phyloP scores from a whole-genome alignment of 202 grass and related monocot species.

The Musa balbisiana region DNA sequence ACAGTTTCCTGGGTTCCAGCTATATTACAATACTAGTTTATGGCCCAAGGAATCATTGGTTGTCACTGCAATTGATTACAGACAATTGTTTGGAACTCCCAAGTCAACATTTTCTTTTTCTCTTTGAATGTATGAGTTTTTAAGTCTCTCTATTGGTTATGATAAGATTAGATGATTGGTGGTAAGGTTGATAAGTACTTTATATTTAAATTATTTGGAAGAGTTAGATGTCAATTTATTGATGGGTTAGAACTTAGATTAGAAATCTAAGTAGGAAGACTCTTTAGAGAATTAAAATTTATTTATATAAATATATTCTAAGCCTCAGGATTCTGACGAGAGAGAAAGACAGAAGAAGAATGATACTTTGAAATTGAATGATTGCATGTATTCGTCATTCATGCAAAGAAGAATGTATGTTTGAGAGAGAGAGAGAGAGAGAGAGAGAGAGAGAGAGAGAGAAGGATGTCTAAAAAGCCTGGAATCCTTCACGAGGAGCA shows the following conservation, averaged over 20 bases:
- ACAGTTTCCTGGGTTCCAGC: conserved; percentile 6
- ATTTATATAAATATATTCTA: no score
- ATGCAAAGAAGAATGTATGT: background rate
- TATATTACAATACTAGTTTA: background rate
- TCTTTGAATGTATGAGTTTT: no score
- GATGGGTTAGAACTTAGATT: no score
- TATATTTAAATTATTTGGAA: no score
- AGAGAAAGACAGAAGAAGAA: no score
- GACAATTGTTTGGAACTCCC: background rate
- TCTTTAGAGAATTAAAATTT: no score
- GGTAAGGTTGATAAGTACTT: no score
- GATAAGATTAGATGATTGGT: no score
- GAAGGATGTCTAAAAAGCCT: conserved; percentile 53
- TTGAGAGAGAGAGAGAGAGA: conserved; percentile 9
- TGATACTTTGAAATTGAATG: background rate
- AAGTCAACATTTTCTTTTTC: background rate
- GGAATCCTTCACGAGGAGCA: conserved; percentile 60
- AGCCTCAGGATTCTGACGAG: no score
- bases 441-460: conserved; percentile 31
- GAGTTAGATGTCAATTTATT: no score
- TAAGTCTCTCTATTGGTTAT: no score
- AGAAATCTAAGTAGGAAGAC: no score
- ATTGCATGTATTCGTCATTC: background rate
- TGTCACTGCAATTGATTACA: background rate
- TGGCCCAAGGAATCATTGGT: background rate